These are phyloP conservation scores for Saksenaea vasiformis DNA, from an alignment of 371 early-diverging fungal species.

Conservation along the genomic window DNA sequence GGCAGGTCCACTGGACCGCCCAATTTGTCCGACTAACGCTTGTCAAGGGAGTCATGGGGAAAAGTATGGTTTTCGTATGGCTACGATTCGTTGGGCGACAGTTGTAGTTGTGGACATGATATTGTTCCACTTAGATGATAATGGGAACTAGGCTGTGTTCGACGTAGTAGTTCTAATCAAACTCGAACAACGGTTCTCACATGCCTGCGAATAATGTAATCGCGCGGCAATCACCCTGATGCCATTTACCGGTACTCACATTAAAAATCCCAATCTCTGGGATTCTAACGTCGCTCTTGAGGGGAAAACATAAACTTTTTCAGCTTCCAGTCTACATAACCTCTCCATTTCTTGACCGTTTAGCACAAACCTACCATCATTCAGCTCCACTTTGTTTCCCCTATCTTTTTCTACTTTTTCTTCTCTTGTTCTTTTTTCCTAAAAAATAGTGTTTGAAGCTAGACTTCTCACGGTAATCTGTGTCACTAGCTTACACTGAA, in stretches of 20 bases:
- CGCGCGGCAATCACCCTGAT: neutral
- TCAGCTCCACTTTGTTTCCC: no score
- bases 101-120: neutral
- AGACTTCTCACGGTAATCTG: no score
- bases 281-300: no score
- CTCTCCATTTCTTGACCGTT: no score
- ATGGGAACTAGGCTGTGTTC: conserved; percentile 1
- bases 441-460: no score
- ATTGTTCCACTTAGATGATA: neutral
- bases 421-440: no score
- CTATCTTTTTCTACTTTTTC: no score
- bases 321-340: no score
- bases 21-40: neutral
- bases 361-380: no score
- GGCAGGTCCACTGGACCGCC: neutral
- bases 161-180: neutral
- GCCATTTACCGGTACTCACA: neutral
- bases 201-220: neutral
- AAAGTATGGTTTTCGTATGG: neutral
- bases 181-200: neutral
- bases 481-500: no score
- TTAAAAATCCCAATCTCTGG: no score
- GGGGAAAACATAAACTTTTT: no score
- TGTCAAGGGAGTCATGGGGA: neutral
- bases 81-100: neutral